Base-by-base conservation (phyloP, 805 yeast genomes). In the Tetrapisispora namnaoensis region DNA sequence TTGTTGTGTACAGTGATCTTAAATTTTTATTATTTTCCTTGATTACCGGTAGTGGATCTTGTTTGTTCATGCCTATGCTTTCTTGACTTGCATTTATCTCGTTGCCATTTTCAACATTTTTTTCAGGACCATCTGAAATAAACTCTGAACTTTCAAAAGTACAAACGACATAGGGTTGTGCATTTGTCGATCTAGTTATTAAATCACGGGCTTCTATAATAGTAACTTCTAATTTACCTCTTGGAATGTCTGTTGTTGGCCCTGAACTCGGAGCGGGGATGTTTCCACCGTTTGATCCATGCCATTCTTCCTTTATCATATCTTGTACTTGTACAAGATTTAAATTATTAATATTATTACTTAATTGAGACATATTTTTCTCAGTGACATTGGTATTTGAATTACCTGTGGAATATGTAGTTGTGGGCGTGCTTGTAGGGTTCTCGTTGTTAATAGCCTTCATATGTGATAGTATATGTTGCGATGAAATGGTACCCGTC, bases 131-230 rank as follows among this genome's bases (percentile, higher is more conserved):
- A 53, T 81, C 80, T 24, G 95, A 82, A 51, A 91, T 89, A 55
- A 82, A 86, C 69, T 93, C 98, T 1, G 95, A 83, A 52, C 91
- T 83, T 64, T 88, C 95, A 70, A 86, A 89, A 11, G 95, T 84
- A 66, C 95, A 86, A 36, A 89, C 96, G 18, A 86, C 95, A 65
- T 89, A 84, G 3, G 96, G 96, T 56, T 78, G 85, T 3, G 91
- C 73, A 60, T 71, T 69, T 38, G 73, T 68, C 4, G 79, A 67
- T 42, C 75, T 72, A 34, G 82, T 77, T 40, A 74, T 69, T 53
- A 91, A 73, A 56, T 81, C 82, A 50, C 74, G 76, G 1, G 96
- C 97, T 66, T 87, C 91, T 27, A 85, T 70, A 52, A 91, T 87
- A 34, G 79, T 80, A 44, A 93, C 89, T 58, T 80, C 79, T 46